Base-by-base conservation (phyloP, 257 asterid genomes). In the Fraxinus quadrangulata region DNA sequence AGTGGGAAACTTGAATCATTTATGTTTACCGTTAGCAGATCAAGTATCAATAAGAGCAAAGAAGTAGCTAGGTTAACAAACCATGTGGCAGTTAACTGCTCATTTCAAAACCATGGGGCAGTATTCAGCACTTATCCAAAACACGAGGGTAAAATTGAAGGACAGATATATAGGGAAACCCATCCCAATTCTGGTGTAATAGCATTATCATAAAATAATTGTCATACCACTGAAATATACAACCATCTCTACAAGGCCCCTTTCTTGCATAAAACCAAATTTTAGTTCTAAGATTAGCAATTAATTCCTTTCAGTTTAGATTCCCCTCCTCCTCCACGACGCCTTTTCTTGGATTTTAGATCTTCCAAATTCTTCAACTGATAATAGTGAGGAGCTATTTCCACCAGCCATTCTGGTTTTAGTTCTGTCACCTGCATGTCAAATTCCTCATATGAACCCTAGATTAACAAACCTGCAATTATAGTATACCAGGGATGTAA, bases 321-420 rank as follows among this genome's bases (percentile, higher is more conserved):
- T n/a, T n/a, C n/a, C n/a, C n/a, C n/a, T n/a, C n/a, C n/a, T n/a
- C n/a, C n/a, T n/a, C n/a, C n/a, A n/a, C n/a, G n/a, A n/a, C n/a
- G n/a, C n/a, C n/a, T n/a, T n/a, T n/a, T n/a, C n/a, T n/a, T n/a
- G n/a, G n/a, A n/a, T n/a, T n/a, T n/a, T n/a, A n/a, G 5, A 82
- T 94, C 96, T 84, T 94, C 97, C 36, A 91, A 95, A 78, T 93
- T 97, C 87, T 90, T 90, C 84, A 89, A 45, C 79, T 90, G 97
- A 83, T 94, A 94, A 80, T 86, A 94, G 79, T 92, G 98, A 39
- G 97, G 98, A 74, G 98, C 97, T 76, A 94, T 92, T 76, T 94
- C 98, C 31, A 91, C 89, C 28, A 94, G 87, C 97, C 98, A 94
- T 24, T 94, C 98, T 2, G 98, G 97, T 81, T 92, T 92, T 36